These are phyloP conservation scores for Cryphonectria naterciae DNA, from an alignment of 2,329 filamentous ascomycete species.

Conservation along the genomic window DNA sequence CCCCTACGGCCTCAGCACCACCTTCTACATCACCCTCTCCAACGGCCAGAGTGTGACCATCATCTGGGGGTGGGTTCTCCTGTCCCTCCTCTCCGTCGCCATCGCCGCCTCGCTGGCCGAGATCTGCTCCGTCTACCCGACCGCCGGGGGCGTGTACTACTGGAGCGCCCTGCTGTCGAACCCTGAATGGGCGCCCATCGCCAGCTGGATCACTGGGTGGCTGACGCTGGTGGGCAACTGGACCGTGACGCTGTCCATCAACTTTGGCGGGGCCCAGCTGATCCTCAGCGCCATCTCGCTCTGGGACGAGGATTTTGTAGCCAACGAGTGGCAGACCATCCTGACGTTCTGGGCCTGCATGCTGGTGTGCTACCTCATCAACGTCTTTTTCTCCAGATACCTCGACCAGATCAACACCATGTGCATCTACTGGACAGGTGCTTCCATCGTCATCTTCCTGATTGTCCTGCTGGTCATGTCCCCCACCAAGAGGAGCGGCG, in stretches of 20 bases:
- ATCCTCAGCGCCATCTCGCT: constrained; percentile 70
- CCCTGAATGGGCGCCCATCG: constrained; percentile 66
- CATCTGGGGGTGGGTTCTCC: constrained; percentile 71
- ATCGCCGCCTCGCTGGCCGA: constrained; percentile 71
- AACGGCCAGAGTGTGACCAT: constrained; percentile 72
- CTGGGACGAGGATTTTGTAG: constrained; percentile 70
- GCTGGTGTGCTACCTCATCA: constrained; percentile 65
- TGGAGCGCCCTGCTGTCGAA: constrained; percentile 71
- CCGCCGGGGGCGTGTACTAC: constrained; percentile 72
- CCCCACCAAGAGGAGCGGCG: constrained; percentile 57
- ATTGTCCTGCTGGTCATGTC: constrained; percentile 64
- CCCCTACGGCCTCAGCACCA: constrained; percentile 69
- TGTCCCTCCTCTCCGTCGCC: constrained; percentile 64
- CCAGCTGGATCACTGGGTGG: constrained; percentile 74
- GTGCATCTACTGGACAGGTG: constrained; percentile 73
- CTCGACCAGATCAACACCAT: constrained; percentile 73
- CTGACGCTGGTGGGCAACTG: constrained; percentile 74
- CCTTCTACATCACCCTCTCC: constrained; percentile 68
- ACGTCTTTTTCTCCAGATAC: constrained; percentile 63
- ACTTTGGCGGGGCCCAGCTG: constrained; percentile 70
- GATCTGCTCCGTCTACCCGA: constrained; percentile 71
- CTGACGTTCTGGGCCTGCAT: constrained; percentile 75
- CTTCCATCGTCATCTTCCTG: constrained; percentile 58
- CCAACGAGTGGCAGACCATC: constrained; percentile 71
- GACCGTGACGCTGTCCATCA: constrained; percentile 67